Evolutionary conservation across 2,329 filamentous ascomycete species (phyloP), one percentile per base, ranked within the genome.

Genomic region (Tolypocladium inflatum): DNA sequence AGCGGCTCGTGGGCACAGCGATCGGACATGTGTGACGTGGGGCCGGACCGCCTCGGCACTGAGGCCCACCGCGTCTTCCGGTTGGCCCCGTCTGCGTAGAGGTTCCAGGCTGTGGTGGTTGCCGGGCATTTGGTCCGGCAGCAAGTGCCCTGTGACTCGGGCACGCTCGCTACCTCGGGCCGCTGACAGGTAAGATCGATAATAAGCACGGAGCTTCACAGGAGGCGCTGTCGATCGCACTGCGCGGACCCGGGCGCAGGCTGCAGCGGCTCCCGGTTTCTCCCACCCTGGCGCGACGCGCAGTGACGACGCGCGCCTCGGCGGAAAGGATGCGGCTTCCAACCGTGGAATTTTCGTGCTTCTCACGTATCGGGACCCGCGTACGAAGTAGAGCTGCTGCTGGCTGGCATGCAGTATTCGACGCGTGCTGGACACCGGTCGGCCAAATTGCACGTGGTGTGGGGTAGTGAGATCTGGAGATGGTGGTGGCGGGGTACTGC

Each of bases 1-100:
- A n/a, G 51, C 37, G 33, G 26, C n/a, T 38, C n/a, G 43, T 26
- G 43, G 43, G 43, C 43, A 17, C 23, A 7, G n/a, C 7, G 19
- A 15, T 26, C 21, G 33, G 23, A 6, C 55, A 57, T 57, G 55
- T 57, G 55, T 17, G 38, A 15, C 19, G 55, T 57, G 55, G 55
- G 45, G 55, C 55, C 45, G 55, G 43, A 38, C 26, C 35, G 55
- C 55, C 48, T 57, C 55, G 55, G 55, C 23, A 51, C 42, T 45
- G 42, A 45, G 11, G 21, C 10, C 42, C 42, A 33, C 23, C 55
- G 21, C 48, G 30, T n/a, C 23, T 52, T 37, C 53, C 53, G 53
- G 53, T 55, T 41, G 53, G 53, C 11, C 53, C 53, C 38, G 53
- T 38, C 37, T 38, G 15, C 37, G 13, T 17, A 4, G 48, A 35